Conservation (phyloP, 2,329 filamentous ascomycete genomes). For the Peltaster fructicola region DNA sequence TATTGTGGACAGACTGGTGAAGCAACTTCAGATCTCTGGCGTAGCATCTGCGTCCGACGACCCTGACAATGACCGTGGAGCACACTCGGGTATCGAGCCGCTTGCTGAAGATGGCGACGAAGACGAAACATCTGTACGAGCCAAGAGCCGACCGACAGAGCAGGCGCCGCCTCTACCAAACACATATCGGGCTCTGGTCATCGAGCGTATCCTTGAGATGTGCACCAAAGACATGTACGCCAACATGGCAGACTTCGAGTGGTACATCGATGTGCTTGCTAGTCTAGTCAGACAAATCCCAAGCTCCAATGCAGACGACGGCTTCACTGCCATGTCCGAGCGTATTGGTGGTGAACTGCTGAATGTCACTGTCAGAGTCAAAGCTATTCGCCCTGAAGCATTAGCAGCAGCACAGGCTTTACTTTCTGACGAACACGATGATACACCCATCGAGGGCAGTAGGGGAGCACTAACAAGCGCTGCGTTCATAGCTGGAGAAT, state of each 20-base stretch:
- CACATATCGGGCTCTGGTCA: slow-evolving; percentile 71
- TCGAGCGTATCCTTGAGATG: slow-evolving; percentile 69
- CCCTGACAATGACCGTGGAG: slow-evolving; percentile 28
- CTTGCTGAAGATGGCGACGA: slow-evolving; percentile 40
- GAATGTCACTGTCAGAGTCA: slow-evolving; percentile 83
- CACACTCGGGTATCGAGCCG: slow-evolving; percentile 26
- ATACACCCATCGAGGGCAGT: slow-evolving; percentile 31
- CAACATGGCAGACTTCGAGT: slow-evolving; percentile 80
- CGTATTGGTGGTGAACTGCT: slow-evolving; percentile 70
- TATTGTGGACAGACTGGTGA: slow-evolving; percentile 73
- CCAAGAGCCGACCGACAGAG: slow-evolving; percentile 29
- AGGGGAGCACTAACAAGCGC: slow-evolving; percentile 54
- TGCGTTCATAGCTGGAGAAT: slow-evolving; percentile 81
- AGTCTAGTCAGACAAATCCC: slow-evolving; percentile 60
- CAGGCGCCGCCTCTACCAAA: slow-evolving; percentile 52
- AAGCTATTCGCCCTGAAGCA: slow-evolving; percentile 62
- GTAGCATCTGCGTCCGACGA: slow-evolving; percentile 32
- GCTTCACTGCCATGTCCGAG: slow-evolving; percentile 6
- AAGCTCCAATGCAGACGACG: slow-evolving; percentile 20
- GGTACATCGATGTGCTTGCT: slow-evolving; percentile 83
- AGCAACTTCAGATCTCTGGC: slow-evolving; percentile 56
- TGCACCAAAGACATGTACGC: slow-evolving; percentile 78
- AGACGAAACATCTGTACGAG: slow-evolving; percentile 37
- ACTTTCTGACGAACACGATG: slow-evolving; percentile 43
- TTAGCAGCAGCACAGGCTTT: slow-evolving; percentile 64